Base-by-base conservation (phyloP, 179 eudicot species). In the Heliamphora pulchella region DNA sequence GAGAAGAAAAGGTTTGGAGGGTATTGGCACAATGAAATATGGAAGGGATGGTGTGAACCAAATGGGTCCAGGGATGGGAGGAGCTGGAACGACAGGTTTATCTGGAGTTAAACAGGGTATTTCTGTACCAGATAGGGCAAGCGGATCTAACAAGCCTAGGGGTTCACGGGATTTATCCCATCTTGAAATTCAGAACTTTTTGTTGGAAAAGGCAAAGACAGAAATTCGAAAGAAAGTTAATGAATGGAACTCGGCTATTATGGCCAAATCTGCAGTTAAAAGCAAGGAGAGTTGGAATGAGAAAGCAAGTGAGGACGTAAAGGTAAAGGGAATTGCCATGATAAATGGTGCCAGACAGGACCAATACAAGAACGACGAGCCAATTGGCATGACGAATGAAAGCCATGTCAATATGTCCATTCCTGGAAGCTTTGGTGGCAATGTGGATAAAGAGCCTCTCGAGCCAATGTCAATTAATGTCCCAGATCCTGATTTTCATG, bases 401-500 rank as follows among this genome's bases (percentile, higher is more conserved):
- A 39, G 3, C 53, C 71, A 41, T 50, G 59, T 39, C 54, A 73
- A 59, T 41, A 73, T 77, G 63, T 70, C 67, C 22, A 31, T 55
- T 22, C 54, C 55, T 18, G 67, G 64, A 43, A 18, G 70, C 53
- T 77, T 83, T 78, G 85, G 14, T 58, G 55, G 64, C 31, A 20
- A 61, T 69, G 44, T 71, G 11, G 63, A 79, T 72, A 74, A 75
- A 70, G 77, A 68, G 78, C 83, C 53, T 77, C 77, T 51, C 59
- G 84, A 84, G 74, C 79, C 80, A 58, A 68, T 74, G 46, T 53
- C 82, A 43, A 85, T 89, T 78, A 75, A 62, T n/a, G 90, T 92
- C 51, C 87, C 89, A 55, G 93, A 89, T 86, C 83, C 94, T 39
- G 92, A 92, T 80, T 90, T 91, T 80, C 87, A 92, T 85, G 82